Evolutionary conservation across 169 alveolate species (phyloP), one percentile per base, ranked within the genome.

Genomic region (Blepharisma undulans): DNA sequence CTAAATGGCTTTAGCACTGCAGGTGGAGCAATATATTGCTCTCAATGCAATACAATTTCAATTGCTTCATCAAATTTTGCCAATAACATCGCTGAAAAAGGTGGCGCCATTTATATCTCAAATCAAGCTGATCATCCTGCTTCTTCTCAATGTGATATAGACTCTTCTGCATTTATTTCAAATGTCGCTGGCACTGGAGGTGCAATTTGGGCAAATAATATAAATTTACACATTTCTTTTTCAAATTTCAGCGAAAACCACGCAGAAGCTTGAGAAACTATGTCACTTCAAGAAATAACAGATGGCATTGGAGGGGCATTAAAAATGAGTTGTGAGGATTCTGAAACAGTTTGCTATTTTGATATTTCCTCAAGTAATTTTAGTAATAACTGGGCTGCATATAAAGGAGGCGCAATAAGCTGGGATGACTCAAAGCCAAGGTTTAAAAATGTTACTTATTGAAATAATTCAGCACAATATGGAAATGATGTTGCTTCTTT

Each of bases 401-500:
- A 22, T 79, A 79, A 79, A 2, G 87, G 87, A 4, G 87, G 87
- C 7, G 36, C 87, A 12, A 33, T 79, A 4, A 22, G 25, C 66
- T 79, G 87, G 76, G 61, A 79, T 29, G 12, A n/a, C 27, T n/a
- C 34, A 30, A 29, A 32, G 12, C 89, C 89, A 36, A 22, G 0
- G 0, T n/a, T 25, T 1, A 8, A 1, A 33, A 36, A 33, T 76
- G 36, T 14, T 22, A 48, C 1, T 7, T 84, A 10, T 76, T 21
- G 60, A 36, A 84, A 84, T 30, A 84, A 84, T 30, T n/a, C 74
- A 25, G 74, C 89, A 2, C 21, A 2, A 4, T 84, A 84, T 60
- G 89, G 79, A 25, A 25, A n/a, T 25, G 89, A 84, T 48, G 36
- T 84, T 14, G 89, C 89, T 4, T 84, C 89, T 3, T 84, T 33